Base-by-base conservation (phyloP, 1,284 basidiomycete genomes). In the Apiotrichum montevideense region DNA sequence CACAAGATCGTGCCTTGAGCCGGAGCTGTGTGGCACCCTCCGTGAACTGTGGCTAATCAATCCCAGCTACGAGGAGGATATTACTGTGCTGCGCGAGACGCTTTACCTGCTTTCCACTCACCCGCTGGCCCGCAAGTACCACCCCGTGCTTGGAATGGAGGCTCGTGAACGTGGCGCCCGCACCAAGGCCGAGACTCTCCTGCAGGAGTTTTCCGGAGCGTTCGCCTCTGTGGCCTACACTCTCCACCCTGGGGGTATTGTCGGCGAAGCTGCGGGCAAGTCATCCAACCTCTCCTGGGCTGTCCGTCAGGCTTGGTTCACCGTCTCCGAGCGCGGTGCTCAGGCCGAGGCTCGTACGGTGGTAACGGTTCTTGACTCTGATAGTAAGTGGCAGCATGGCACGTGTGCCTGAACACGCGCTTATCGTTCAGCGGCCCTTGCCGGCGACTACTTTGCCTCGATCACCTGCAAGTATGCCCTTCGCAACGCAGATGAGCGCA, bases 101-200 rank as follows among this genome's bases (percentile, higher is more conserved):
- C 65, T 73, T 35, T 66, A 69, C 52, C 62, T 69, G 11, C 64
- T 73, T 15, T 71, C 71, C 13, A 71, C 71, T 7, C 71, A 73
- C 49, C 68, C 66, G 14, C 47, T 68, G 13, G 65, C 67, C 6
- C 46, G 52, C 21, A 54, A 57, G 15, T 73, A 73, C 60, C 63
- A 66, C 61, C 67, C 72, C 37, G 68, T 71, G 46, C 59, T 73
- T 2, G 71, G 65, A 29, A 70, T 72, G 68, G 71, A 73, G 59
- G 67, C 68, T 41, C 65, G 71, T 21, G 71, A 73, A 55, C 50
- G 51, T 9, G 68, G 67, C n/a, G 63, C 68, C 2, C 58, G 58
- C 7, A 52, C 56, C 14, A 73, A 73, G 56, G 71, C 71, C 21
- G 52, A 63, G 45, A 52, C 58, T 8, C 60, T 73, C 14, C 55